phyloP scores from a whole-genome alignment of 495 filamentous ascomycete genomes.

The Penicillium silybi region DNA sequence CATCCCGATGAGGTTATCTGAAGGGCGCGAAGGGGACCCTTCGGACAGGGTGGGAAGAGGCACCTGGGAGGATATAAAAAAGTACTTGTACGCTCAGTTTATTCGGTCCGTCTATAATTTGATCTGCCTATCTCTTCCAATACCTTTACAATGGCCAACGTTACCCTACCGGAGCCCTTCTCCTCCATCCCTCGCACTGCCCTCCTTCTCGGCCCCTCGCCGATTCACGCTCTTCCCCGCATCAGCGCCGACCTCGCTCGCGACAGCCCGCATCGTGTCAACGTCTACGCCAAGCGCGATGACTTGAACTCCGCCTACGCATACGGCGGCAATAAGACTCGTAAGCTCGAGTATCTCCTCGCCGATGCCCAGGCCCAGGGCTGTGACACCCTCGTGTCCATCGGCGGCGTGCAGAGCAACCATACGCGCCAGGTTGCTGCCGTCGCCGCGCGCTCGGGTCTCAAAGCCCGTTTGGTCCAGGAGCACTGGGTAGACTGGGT shows the following conservation, averaged over 20 bases:
- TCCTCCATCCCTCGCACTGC: conserved; percentile 50
- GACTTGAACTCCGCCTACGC: conserved; percentile 60
- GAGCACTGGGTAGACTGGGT: conserved; percentile 60
- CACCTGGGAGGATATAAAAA: neutral
- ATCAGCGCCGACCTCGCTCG: conserved; percentile 53
- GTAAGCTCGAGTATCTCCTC: conserved; percentile 61
- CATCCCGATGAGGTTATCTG: conserved; percentile 7
- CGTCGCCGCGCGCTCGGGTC: conserved; percentile 47
- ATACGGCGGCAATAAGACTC: conserved; percentile 62
- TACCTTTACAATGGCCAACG: conserved; percentile 1
- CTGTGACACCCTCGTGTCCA: conserved; percentile 54
- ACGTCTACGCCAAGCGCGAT: conserved; percentile 60
- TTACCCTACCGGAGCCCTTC: conserved; percentile 52
- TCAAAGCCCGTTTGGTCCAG: conserved; percentile 54
- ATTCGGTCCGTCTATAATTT: neutral
- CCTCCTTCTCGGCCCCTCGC: conserved; percentile 55
- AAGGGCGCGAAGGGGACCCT: neutral
- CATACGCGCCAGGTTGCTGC: conserved; percentile 62
- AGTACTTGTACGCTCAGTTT: neutral
- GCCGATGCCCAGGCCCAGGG: conserved; percentile 52
- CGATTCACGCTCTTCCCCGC: conserved; percentile 56
- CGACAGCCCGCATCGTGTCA: conserved; percentile 30
- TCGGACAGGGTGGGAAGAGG: too few species aligned
- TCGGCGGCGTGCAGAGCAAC: conserved; percentile 64
- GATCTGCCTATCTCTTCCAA: neutral